Percentiles rank a stretch among this genome's conserved stretches.
Conservation (phyloP, 768 basidiomycete genomes). For the Russula vinacea region DNA sequence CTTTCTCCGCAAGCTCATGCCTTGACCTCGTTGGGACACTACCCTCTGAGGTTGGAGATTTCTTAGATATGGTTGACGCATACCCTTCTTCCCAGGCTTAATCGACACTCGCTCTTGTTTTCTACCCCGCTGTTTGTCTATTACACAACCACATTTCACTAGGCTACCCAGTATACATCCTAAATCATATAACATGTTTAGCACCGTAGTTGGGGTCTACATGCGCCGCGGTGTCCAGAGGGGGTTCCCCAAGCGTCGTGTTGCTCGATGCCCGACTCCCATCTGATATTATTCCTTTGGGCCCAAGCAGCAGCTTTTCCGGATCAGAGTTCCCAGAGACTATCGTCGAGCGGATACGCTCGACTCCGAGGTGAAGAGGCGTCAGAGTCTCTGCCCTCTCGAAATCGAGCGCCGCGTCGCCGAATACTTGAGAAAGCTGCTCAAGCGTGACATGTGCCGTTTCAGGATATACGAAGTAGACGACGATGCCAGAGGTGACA, state of each 20-base stretch:
- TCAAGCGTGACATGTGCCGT: constrained; percentile 48
- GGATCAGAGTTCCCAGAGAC: neutral
- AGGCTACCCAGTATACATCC: neutral
- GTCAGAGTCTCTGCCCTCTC: constrained; percentile 1
- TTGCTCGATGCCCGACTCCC: constrained; percentile 14
- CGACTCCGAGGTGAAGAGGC: constrained; percentile 8
- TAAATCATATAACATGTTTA: constrained; percentile 6
- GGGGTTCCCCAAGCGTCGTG: neutral
- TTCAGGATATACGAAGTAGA: constrained; percentile 50
- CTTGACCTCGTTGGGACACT: constrained; percentile 22
- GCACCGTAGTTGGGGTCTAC: neutral
- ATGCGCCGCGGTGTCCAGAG: neutral
- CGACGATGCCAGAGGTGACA: constrained; percentile 44
- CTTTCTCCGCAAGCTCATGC: constrained; percentile 13
- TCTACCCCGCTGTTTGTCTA: neutral
- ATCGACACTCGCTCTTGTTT: neutral
- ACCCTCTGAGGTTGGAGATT: constrained; percentile 23
- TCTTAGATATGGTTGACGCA: constrained; percentile 20
- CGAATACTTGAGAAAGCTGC: constrained; percentile 49
- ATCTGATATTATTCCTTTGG: neutral
- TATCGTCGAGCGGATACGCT: neutral
- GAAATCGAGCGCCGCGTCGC: constrained; percentile 34
- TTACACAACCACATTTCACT: constrained; percentile 4
- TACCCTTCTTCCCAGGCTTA: constrained; percentile 2
- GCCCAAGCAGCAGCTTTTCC: neutral